Evolutionary conservation across 1,139 yeast species (phyloP).

Genomic region (Zygoascus sp.): DNA sequence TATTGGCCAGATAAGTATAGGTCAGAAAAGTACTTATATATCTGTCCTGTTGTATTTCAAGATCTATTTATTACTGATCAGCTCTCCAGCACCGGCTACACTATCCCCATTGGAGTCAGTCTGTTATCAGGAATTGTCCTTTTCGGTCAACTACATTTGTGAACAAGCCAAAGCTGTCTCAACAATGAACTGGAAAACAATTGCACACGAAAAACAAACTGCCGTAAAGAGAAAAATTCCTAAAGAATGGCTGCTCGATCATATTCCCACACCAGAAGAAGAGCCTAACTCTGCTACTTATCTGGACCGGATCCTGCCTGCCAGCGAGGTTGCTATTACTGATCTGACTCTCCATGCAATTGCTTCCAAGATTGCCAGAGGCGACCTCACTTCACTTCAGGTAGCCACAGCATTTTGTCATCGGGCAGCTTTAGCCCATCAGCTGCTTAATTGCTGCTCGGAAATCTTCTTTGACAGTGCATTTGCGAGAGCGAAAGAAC

Average conservation of each 20-base stretch:
- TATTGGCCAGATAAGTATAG: too few species aligned
- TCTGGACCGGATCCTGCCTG: slow-evolving; percentile 16
- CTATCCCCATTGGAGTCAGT: too few species aligned
- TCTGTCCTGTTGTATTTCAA: too few species aligned
- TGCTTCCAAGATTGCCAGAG: slow-evolving; percentile 3
- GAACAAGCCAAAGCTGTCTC: too few species aligned
- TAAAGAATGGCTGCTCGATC: slow-evolving; percentile 13
- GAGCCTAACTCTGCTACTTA: slow-evolving; percentile 15
- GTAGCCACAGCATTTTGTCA: slow-evolving; percentile 40
- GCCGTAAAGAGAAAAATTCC: slow-evolving; percentile 14
- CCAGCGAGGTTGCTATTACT: slow-evolving; percentile 13
- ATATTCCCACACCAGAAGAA: slow-evolving; percentile 12
- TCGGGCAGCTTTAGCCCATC: slow-evolving; percentile 56
- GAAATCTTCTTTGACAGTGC: slow-evolving; percentile 34
- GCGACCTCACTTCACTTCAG: slow-evolving; percentile 15
- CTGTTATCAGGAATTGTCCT: too few species aligned
- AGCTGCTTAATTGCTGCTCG: slow-evolving; percentile 41
- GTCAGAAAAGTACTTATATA: too few species aligned
- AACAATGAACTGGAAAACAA: slow-evolving; percentile 4
- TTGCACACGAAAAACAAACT: slow-evolving; percentile 12
- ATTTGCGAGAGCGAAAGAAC: slow-evolving; percentile 35
- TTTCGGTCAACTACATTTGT: too few species aligned
- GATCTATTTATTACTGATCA: too few species aligned
- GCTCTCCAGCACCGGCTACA: too few species aligned
- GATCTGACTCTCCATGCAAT: slow-evolving; percentile 4